Evolutionary conservation across 306 rosid genomes (phyloP).

Genomic region (Vigna hirtella): DNA sequence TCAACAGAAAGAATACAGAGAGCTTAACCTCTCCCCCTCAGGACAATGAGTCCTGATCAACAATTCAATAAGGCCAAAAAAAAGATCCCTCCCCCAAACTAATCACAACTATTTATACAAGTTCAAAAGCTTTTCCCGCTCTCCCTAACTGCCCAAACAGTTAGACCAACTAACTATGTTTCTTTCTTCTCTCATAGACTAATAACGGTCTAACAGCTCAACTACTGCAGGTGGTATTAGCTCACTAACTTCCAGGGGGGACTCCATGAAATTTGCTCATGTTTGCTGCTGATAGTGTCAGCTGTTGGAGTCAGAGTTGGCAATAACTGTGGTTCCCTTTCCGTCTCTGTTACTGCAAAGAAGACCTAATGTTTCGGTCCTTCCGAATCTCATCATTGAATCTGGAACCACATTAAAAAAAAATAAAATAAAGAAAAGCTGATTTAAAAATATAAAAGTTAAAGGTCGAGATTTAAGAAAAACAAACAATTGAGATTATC

Average conservation of each 20-base stretch:
- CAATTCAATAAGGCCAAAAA: too few species aligned
- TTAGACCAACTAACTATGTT: too few species aligned
- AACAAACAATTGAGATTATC: not conserved
- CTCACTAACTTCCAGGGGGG: not conserved
- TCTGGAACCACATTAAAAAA: not conserved
- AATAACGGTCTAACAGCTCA: too few species aligned
- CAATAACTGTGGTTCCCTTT: not conserved
- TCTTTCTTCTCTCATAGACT: too few species aligned
- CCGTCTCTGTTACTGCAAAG: not conserved
- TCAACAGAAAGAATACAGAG: too few species aligned
- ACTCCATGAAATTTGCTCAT: not conserved
- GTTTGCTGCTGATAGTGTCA: not conserved
- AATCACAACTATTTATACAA: too few species aligned
- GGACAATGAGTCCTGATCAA: too few species aligned
- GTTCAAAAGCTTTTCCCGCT: too few species aligned
- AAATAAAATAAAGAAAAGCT: not conserved
- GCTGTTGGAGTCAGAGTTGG: not conserved
- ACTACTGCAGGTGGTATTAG: not conserved
- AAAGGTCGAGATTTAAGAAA: not conserved
- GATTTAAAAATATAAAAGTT: not conserved
- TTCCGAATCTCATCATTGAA: not conserved
- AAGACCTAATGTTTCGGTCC: not conserved
- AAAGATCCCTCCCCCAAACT: too few species aligned
- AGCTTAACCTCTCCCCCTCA: too few species aligned
- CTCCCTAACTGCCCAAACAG: too few species aligned